Evolutionary conservation across 352 stramenopile genomes (phyloP).

Genomic region (Thalassiosira allenii): DNA sequence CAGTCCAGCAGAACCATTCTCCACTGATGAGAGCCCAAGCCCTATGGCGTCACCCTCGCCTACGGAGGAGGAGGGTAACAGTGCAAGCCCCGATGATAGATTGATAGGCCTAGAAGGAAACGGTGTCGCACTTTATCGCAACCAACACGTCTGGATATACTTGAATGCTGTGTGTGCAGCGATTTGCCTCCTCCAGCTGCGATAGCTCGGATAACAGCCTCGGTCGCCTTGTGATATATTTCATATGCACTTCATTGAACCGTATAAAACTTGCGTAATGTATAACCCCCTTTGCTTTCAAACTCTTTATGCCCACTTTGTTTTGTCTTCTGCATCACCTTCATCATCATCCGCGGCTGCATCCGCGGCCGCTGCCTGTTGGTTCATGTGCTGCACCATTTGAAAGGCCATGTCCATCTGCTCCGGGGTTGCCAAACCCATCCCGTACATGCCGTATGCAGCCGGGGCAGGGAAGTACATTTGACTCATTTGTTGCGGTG

Average conservation of each 20-base stretch:
- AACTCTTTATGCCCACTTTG: too few relatives aligned
- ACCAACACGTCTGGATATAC: too few relatives aligned
- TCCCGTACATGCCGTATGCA: slow-evolving; percentile 22
- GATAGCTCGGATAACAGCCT: not conserved
- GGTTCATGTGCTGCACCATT: slow-evolving; percentile 27
- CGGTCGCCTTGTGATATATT: too few relatives aligned
- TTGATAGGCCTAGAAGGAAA: slow-evolving; percentile 14
- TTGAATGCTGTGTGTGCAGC: too few relatives aligned
- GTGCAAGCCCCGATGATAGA: not conserved
- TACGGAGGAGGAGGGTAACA: too few relatives aligned
- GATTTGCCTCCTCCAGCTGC: not conserved
- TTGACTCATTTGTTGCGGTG: slow-evolving; percentile 13
- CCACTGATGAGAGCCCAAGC: too few relatives aligned
- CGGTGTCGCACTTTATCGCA: too few relatives aligned
- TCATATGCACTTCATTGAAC: too few relatives aligned
- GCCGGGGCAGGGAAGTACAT: slow-evolving; percentile 12
- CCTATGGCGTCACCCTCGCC: too few relatives aligned
- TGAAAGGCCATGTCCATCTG: slow-evolving; percentile 29
- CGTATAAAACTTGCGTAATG: too few relatives aligned
- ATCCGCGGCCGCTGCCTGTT: not conserved
- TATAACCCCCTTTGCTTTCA: too few relatives aligned
- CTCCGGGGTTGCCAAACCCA: slow-evolving; percentile 24
- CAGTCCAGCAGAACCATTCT: not conserved
- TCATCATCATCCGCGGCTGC: slow-evolving; percentile 1
- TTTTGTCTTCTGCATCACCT: slow-evolving; percentile 2